Evolutionary conservation across 768 basidiomycete genomes (phyloP), one percentile per base, ranked within the genome.

Genomic region (Russula brevipes): DNA sequence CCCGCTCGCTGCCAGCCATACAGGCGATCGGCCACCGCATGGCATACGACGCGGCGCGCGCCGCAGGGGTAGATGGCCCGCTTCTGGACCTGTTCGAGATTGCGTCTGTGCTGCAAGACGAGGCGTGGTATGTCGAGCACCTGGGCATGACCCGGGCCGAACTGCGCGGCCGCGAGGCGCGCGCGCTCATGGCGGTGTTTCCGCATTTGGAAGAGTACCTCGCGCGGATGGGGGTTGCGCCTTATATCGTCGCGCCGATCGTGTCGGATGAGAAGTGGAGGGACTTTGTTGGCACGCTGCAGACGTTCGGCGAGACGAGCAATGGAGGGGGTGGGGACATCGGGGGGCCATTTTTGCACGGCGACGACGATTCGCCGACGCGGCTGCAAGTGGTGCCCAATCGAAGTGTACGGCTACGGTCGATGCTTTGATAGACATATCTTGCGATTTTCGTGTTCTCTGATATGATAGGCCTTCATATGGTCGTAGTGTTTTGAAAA

Each of bases 11-110:
- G 55, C 61, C 64, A 12, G 76, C 81, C 6, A 71, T 87, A 57
- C 81, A 84, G 73, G 81, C 85, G n/a, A 81, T 87, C 46, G 85
- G 86, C 4, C 83, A 86, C 68, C 81, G 84, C 16, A 74, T 84
- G 46, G 83, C 85, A 2, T 85, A 85, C 69, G 80, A 83, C 5
- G 81, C 81, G 17, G 85, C 79, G 17, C 61, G 79, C 49, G 73
- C 74, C 39, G 73, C 75, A 11, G 76, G 75, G 4, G 69, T 85
- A 35, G 79, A 80, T 2, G 72, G 75, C 66, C 75, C 77, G 17
- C 76, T 87, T 35, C 73, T 86, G 38, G 82, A 85, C 59, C 70
- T 86, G 8, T 87, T 83, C 69, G 82, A 81, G 68, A 79, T 77
- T 57, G 76, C 78, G 5, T 77, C 80, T 39, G 78, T 85, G 57